Conservation (phyloP, 768 basidiomycete genomes). For the Wakefieldia striispora region DNA sequence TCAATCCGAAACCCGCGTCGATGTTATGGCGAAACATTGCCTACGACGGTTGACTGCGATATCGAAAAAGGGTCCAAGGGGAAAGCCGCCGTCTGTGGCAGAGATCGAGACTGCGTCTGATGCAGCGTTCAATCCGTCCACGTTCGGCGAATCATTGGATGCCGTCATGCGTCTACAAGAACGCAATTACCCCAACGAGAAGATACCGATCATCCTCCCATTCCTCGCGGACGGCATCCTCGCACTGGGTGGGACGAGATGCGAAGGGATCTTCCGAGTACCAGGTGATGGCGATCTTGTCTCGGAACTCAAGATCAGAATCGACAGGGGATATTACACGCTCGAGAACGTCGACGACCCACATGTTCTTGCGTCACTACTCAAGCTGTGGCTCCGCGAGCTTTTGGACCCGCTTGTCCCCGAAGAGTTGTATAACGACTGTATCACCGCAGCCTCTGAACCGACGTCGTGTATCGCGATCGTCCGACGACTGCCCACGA, state of each 20-base stretch:
- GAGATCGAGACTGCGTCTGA: slow-evolving; percentile 96
- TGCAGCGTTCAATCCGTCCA: slow-evolving; percentile 93
- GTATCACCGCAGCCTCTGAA: slow-evolving; percentile 66
- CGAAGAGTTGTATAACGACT: slow-evolving; percentile 88
- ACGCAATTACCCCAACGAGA: slow-evolving; percentile 79
- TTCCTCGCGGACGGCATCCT: slow-evolving; percentile 93
- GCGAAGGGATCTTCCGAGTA: slow-evolving; percentile 91
- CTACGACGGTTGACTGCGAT: slow-evolving; percentile 73
- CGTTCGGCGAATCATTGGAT: slow-evolving; percentile 88
- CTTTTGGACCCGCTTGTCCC: slow-evolving; percentile 91
- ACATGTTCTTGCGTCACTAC: slow-evolving; percentile 81
- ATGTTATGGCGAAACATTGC: slow-evolving; percentile 90
- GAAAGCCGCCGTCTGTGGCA: slow-evolving; percentile 73
- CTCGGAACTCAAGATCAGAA: slow-evolving; percentile 82
- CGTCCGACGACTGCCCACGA: slow-evolving; percentile 74
- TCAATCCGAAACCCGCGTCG: slow-evolving; percentile 73
- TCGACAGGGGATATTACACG: slow-evolving; percentile 89
- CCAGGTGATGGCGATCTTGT: slow-evolving; percentile 90
- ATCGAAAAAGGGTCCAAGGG: slow-evolving; percentile 81
- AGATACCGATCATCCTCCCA: slow-evolving; percentile 89
- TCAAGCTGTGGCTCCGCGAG: slow-evolving; percentile 94
- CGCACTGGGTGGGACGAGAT: slow-evolving; percentile 77
- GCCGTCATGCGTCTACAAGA: slow-evolving; percentile 82
- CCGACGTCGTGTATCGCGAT: slow-evolving; percentile 71
- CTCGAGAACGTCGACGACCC: slow-evolving; percentile 89